Base-by-base conservation (phyloP, 805 yeast species). In the Aciculoconidium aculeatum region DNA sequence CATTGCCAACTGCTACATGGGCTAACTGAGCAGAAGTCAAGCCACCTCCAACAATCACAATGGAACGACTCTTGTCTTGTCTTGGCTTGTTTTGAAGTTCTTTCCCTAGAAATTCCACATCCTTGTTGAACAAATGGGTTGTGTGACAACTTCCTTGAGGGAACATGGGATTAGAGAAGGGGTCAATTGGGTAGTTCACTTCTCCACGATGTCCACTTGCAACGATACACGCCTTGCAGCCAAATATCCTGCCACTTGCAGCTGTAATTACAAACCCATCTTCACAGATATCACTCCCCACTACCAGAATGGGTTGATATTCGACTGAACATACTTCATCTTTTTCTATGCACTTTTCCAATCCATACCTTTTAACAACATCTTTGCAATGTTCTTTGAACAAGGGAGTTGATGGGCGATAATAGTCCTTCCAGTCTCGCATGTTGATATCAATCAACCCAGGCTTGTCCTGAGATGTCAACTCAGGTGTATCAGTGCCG, bases 1-100 rank as follows among this genome's bases (percentile, higher is more conserved):
- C 64, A 6, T 38, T 28, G 7, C 36, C 39, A 6, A 59, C 42
- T 4, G 62, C 58, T 11, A 56, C 55, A 37, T 65, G 61, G 2
- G 67, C 65, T 7, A 67, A 41, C 31, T 66, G 72, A 1, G 71
- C 72, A 1, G 70, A 60, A 0, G 71, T 65, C 17, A 65, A 44
- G 0, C 71, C 72, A 1, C 72, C 72, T 1, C 72, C 72, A 6
- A 65, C 66, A 13, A 65, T 59, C 7, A 55, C 58, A 7, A 58
- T 30, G 6, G 36, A 32, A 8, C 40, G 25, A 7, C 31, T 16
- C 20, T 27, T 24, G 11, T 32, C 19, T 7, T 11, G 5, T 6
- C 27, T 16, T 4, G 40, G 43, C 24, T 39, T 39, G 6, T 31
- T 17, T 30, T 16, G 19, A 17, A 39, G 21, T 16, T 18, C 46